A percentile compares a stretch with the other conserved stretches of the same genome.
Evolutionary conservation across 225 moss, liverwort and hornwort genomes (phyloP).

Genomic region (Polytrichum commune): DNA sequence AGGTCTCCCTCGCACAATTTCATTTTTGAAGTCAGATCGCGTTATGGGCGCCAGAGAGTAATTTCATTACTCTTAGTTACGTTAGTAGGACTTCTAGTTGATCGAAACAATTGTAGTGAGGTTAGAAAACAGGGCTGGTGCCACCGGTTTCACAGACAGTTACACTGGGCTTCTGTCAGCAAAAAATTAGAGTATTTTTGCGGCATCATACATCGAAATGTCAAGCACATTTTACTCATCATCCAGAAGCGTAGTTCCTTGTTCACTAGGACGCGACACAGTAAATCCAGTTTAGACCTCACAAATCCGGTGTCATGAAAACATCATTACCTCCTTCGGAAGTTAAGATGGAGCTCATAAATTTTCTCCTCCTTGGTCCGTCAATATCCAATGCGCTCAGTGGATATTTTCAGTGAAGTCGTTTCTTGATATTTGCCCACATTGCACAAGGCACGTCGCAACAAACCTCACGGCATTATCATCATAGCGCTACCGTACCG

Average conservation of each 20-base stretch:
- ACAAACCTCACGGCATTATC: slow-evolving; percentile 10
- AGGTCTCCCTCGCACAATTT: too few relatives aligned
- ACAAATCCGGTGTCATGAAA: slow-evolving; percentile 22
- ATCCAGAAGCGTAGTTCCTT: slow-evolving; percentile 1
- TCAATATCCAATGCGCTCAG: neutral
- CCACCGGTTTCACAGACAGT: too few relatives aligned
- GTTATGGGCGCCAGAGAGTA: too few relatives aligned
- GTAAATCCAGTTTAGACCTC: neutral
- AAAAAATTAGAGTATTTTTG: neutral
- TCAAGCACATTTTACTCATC: slow-evolving; percentile 4
- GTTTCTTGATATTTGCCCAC: neutral
- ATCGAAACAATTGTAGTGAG: too few relatives aligned
- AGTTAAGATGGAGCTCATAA: slow-evolving; percentile 26
- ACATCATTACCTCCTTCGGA: neutral
- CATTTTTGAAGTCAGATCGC: too few relatives aligned
- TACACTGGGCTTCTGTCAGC: neutral
- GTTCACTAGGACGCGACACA: neutral
- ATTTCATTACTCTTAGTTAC: too few relatives aligned
- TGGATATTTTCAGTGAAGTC: slow-evolving; percentile 13
- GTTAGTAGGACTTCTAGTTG: too few relatives aligned
- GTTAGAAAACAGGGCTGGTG: too few relatives aligned
- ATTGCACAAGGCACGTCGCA: neutral
- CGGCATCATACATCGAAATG: slow-evolving; percentile 19
- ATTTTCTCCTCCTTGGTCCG: neutral
- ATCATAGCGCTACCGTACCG: neutral